A percentile compares a stretch with the other conserved stretches of the same genome.
Conservation (phyloP, 352 stramenopile species). For the Pythium coloratum region DNA sequence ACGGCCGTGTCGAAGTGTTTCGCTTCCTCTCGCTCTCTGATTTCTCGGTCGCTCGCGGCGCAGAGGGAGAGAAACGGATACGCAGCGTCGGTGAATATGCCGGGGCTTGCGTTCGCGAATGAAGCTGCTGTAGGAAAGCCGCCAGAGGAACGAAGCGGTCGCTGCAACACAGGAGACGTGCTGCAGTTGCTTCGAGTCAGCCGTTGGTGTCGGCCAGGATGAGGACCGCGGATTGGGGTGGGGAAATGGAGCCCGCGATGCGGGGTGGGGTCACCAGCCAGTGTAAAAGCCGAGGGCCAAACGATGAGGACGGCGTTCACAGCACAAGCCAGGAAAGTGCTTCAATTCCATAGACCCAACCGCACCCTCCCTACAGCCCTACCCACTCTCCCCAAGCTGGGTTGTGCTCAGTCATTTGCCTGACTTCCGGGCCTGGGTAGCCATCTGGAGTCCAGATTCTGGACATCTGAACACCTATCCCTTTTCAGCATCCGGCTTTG, state of each 20-base stretch:
- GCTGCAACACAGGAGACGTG: neutral
- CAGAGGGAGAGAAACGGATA: constrained; percentile 4
- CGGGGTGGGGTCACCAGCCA: constrained; percentile 2
- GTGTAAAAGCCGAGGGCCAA: constrained; percentile 2
- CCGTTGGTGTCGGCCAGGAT: neutral
- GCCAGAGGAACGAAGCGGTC: neutral
- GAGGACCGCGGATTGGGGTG: neutral
- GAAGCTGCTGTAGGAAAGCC: neutral
- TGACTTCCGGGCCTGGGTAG: constrained; percentile 6
- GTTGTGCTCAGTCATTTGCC: neutral
- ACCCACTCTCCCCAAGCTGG: constrained; percentile 2
- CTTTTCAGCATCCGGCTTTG: constrained; percentile 22
- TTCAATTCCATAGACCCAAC: constrained; percentile 6
- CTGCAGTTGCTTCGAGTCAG: constrained; percentile 5
- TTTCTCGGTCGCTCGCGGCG: neutral
- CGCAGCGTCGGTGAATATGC: constrained; percentile 7
- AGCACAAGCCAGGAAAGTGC: constrained; percentile 25
- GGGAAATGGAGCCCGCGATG: neutral
- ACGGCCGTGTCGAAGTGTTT: neutral
- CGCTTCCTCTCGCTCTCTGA: neutral
- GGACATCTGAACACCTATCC: constrained; percentile 8
- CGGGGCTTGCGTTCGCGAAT: constrained; percentile 3
- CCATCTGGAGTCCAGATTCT: constrained; percentile 6
- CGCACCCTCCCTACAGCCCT: constrained; percentile 9
- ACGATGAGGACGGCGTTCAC: constrained; percentile 10